Percentiles rank a stretch among this genome's conserved stretches.
Conservation (phyloP, 176 grass and related monocot species). For the Phyllostachys edulis region DNA sequence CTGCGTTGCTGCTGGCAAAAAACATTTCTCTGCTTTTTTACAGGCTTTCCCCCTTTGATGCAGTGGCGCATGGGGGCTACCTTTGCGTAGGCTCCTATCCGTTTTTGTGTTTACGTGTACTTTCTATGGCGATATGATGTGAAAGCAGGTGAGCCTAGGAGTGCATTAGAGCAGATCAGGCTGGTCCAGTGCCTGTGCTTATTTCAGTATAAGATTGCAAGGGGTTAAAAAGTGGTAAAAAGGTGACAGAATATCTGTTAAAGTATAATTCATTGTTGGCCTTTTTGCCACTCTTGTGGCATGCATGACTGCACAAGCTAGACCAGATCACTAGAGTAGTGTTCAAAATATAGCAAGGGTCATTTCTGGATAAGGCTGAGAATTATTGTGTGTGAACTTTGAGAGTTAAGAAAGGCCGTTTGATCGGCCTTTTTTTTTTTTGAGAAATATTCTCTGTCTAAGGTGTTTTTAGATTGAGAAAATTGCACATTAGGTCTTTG, state of each 20-base stretch:
- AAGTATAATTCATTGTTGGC: background rate
- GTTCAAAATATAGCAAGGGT: background rate
- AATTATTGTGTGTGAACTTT: background rate
- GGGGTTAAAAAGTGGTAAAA: background rate
- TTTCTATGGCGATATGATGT: conserved; percentile 13
- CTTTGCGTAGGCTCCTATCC: background rate
- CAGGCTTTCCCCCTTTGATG: conserved; percentile 7
- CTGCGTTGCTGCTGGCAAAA: conserved; percentile 22
- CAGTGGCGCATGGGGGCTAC: background rate
- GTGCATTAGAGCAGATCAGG: background rate
- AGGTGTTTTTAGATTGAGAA: background rate
- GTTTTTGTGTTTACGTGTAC: conserved; percentile 22
- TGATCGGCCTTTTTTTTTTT: too few species aligned
- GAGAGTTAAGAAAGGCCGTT: too few species aligned
- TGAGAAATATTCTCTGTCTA: background rate
- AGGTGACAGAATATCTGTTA: background rate
- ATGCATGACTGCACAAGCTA: too few species aligned
- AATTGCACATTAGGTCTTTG: too few species aligned
- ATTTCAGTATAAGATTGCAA: background rate
- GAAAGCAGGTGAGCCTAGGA: conserved; percentile 9
- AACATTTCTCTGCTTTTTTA: conserved; percentile 19
- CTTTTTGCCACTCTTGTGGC: background rate
- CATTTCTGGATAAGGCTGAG: background rate
- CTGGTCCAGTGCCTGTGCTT: background rate
- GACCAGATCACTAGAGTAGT: too few species aligned